Evolutionary conservation across 495 filamentous ascomycete species (phyloP), one percentile per base, ranked within the genome.

Genomic region (Penicillium manginii): DNA sequence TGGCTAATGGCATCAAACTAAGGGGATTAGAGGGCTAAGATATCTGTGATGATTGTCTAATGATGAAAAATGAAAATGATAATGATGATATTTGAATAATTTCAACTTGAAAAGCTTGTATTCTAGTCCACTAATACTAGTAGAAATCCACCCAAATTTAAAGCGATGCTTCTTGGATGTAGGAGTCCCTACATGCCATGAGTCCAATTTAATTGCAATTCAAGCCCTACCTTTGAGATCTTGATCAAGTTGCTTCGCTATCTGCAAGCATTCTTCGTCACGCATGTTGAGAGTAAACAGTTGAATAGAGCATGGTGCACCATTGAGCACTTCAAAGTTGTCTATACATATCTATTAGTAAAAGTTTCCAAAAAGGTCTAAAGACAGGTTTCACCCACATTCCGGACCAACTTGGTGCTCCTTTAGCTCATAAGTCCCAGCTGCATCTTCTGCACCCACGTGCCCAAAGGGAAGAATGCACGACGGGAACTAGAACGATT

Each of bases 381-480:
- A 29, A n/a, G 3, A 17, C 21, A 42, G 1, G 2, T 18, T 4
- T 12, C 17, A 56, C 62, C 50, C 35, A 65, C 62, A 65, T 53
- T 53, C 40, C 19, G 60, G 60, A 26, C 43, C 60, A 43, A 58
- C 35, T 33, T 67, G 64, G 33, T 32, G 22, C 19, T 61, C 49
- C 10, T 59, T 50, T 3, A 64, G 14, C 35, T 57, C 49, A 19
- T 63, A 64, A 11, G 50, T 54, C 31, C 61, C 39, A 2, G 48
- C 21, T 19, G 57, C 54, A 56, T 69, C 63, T 2, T 43, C 11
- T 17, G 53, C 58, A 4, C 52, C 39, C 2, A 64, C 63, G 21
- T 64, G 22, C 33, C 63, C 60, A 39, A 66, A 72, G 18, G 72
- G 72, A 50, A 75, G 62, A 5, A 73, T 57, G 37, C 64, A 72